Conservation (phyloP, 1,284 basidiomycete genomes). For the Microbotryum scabiosae region DNA sequence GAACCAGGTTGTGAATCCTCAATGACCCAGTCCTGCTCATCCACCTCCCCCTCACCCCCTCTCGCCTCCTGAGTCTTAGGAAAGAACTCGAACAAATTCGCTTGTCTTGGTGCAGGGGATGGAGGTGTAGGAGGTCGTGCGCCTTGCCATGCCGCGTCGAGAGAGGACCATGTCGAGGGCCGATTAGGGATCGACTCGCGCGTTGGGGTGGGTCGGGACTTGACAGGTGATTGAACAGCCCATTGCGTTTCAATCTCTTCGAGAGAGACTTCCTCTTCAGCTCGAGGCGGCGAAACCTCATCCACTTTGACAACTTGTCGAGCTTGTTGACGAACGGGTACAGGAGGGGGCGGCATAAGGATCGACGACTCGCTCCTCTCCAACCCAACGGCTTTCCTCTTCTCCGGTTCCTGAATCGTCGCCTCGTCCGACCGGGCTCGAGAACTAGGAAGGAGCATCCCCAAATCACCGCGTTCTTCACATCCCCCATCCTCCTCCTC, state of each 20-base stretch:
- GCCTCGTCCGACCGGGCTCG: not conserved
- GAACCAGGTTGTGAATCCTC: conserved; percentile 8
- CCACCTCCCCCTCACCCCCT: not conserved
- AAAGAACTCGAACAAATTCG: conserved; percentile 10
- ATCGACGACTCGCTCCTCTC: not conserved
- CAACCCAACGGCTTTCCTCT: too few species aligned
- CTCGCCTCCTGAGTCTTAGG: not conserved
- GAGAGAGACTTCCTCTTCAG: not conserved
- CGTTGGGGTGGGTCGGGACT: not conserved
- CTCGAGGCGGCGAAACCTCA: not conserved
- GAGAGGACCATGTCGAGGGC: not conserved
- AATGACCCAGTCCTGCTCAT: not conserved
- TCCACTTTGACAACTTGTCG: not conserved
- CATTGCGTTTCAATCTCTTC: not conserved
- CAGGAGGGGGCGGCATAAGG: conserved; percentile 13
- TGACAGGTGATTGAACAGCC: not conserved
- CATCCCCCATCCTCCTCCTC: not conserved
- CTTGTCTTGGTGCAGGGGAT: not conserved
- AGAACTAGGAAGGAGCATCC: not conserved
- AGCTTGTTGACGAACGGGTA: not conserved
- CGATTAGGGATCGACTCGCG: not conserved
- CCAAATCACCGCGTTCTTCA: not conserved
- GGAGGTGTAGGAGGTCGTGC: not conserved
- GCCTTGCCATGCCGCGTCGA: conserved; percentile 5
- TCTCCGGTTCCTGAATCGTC: not conserved